Base-by-base conservation (phyloP, 768 basidiomycete species). In the Mycena vulgaris region DNA sequence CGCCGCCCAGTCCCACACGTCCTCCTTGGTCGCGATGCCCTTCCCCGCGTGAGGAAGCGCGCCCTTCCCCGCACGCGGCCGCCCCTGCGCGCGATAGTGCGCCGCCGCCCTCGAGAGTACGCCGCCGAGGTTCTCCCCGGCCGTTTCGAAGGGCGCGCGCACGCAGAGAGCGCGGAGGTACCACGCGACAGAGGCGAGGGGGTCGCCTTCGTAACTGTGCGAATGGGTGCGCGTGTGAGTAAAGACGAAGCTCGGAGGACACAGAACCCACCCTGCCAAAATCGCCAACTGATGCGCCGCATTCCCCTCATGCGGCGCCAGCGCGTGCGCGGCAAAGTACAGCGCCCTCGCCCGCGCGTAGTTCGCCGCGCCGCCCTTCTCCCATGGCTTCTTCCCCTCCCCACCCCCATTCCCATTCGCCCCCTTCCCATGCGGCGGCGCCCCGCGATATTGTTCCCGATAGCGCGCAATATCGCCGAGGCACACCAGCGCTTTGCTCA, bases 251-350 rank as follows among this genome's bases (percentile, higher is more conserved):
- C 6, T 9, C 9, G 5, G 42, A 14, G 6, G 6, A 45, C 17
- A 21, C 7, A 45, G 42, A 45, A 45, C 67, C 3, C 48, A 70
- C 69, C 68, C 68, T 10, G 68, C 72, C 28, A 73, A 42, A 17
- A 98, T 97, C 5, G 97, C 98, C 23, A 99, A 90, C 80, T 99
- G 98, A 78, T 99, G 97, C 23, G 93, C 97, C 0, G 98, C 89
- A 76, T 98, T 97, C 73, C 97, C 98, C 72, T 97, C 95, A 63
- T 92, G 86, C 0, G 98, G 97, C 8, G 94, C 83, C 11, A 99
- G 86, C 33, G 91, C 77, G 48, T 93, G 88, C 3, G 97, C 97
- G 70, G 95, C 93, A 61, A 95, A 91, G 80, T 99, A 99, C 27
- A 73, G 48, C 33, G 91, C 77, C 45, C 93, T 87, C 2, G 98